A percentile compares a stretch with the other conserved stretches of the same genome.
phyloP scores from a whole-genome alignment of 2,329 filamentous ascomycete genomes.

The Aureobasidium zeae region DNA sequence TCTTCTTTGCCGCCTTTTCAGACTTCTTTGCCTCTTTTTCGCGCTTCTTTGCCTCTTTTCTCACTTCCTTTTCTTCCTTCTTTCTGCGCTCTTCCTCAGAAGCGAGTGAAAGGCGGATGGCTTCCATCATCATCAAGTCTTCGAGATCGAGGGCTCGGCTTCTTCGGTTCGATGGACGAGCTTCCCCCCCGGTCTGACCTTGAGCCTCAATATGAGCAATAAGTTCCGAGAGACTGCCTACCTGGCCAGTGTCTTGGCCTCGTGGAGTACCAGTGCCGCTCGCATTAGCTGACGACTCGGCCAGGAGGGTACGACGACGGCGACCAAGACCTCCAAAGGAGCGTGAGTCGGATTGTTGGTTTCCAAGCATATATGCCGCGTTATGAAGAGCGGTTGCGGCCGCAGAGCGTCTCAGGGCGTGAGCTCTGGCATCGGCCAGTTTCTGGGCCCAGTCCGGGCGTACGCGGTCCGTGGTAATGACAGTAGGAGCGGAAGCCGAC shows the following conservation, averaged over 20 bases:
- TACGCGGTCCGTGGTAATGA: conserved; percentile 86
- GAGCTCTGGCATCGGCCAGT: conserved; percentile 70
- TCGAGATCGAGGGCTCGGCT: conserved; percentile 77
- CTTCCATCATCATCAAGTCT: conserved; percentile 98
- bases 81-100: conserved; percentile 87
- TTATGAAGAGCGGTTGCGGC: conserved; percentile 92
- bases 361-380: conserved; percentile 79
- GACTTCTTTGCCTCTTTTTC: conserved; percentile 60
- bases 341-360: conserved; percentile 39
- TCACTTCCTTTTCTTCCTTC: conserved; percentile 70
- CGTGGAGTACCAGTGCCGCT: conserved; percentile 39
- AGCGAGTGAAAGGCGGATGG: conserved; percentile 80
- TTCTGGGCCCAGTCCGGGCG: conserved; percentile 93
- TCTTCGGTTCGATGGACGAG: conserved; percentile 45
- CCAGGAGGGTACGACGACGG: conserved; percentile 44
- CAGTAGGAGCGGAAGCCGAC: conserved; percentile 72
- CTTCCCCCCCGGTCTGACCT: conserved; percentile 17
- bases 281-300: conserved; percentile 34
- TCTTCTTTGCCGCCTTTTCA: conserved; percentile 58
- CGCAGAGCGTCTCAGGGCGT: conserved; percentile 76
- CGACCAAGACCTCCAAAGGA: conserved; percentile 41
- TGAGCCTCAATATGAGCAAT: conserved; percentile 26
- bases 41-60: conserved; percentile 74
- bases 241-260: conserved; percentile 24
- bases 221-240: conserved; percentile 26